Conservation (phyloP, 345 rosid species). For the Pugionium cornutum region DNA sequence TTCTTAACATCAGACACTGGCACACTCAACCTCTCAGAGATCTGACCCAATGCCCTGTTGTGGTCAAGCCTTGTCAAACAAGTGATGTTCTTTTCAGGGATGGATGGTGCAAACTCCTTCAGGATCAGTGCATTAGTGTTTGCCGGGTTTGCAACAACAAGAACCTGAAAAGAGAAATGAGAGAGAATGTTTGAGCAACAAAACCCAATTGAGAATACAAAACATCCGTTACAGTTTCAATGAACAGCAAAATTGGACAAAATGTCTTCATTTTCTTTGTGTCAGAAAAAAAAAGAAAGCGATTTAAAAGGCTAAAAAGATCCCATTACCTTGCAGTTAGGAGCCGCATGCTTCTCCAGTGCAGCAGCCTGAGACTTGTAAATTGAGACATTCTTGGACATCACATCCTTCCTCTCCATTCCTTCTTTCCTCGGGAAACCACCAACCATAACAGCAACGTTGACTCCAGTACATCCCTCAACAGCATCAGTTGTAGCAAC, state of each 20-base stretch:
- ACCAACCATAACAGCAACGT: slow-evolving; percentile 95
- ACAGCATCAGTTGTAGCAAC: slow-evolving; percentile 95
- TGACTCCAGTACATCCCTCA: slow-evolving; percentile 96
- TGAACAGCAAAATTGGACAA: slow-evolving; percentile 2
- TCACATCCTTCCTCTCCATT: slow-evolving; percentile 99
- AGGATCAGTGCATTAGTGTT: slow-evolving; percentile 97
- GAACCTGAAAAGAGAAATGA: slow-evolving; percentile 55
- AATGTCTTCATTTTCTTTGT: neutral
- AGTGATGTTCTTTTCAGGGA: slow-evolving; percentile 89
- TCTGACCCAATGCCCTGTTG: slow-evolving; percentile 98
- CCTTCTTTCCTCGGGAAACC: slow-evolving; percentile 99
- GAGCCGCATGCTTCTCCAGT: slow-evolving; percentile 85
- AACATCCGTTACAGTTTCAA: neutral
- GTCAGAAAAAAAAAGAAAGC: neutral
- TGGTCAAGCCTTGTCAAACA: slow-evolving; percentile 97
- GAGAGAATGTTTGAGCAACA: slow-evolving; percentile 8
- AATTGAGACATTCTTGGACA: slow-evolving; percentile 94
- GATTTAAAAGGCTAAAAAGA: slow-evolving; percentile 4
- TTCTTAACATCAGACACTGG: slow-evolving; percentile 93
- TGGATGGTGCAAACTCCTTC: slow-evolving; percentile 95
- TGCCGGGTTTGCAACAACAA: slow-evolving; percentile 99
- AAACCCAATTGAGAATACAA: slow-evolving; percentile 5
- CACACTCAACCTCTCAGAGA: slow-evolving; percentile 84
- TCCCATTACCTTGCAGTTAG: slow-evolving; percentile 84
- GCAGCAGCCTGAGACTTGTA: slow-evolving; percentile 98